Conservation (phyloP, 148 eudicot genomes). For the Polygonum aviculare region DNA sequence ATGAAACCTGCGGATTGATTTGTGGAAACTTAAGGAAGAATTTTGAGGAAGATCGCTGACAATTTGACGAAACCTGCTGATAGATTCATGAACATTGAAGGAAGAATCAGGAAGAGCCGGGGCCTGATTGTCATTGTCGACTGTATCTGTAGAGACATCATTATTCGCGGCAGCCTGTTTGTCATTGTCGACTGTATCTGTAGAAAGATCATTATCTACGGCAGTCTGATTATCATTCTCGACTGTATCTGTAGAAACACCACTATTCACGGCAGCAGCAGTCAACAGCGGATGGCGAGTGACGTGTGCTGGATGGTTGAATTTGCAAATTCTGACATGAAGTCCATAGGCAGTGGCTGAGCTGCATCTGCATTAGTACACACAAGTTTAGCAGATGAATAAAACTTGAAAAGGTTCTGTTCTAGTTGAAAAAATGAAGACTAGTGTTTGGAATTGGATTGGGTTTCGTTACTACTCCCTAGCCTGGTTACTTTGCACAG, state of each 20-base stretch:
- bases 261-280: not conserved
- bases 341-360: not conserved
- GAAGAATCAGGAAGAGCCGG: not conserved
- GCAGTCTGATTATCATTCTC: no score
- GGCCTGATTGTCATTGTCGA: not conserved
- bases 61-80: not conserved
- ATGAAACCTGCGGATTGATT: not conserved
- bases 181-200: no score
- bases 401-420: not conserved
- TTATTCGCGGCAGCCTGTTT: not conserved
- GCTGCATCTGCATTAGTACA: not conserved
- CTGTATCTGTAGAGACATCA: not conserved
- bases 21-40: not conserved
- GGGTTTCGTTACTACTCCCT: not conserved
- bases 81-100: not conserved
- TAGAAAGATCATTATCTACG: no score
- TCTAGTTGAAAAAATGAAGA: not conserved
- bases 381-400: not conserved
- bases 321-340: slow-evolving; percentile 6
- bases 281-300: not conserved
- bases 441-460: not conserved
- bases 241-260: not conserved
- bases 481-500: not conserved
- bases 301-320: not conserved
- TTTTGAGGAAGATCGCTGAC: slow-evolving; percentile 1